These are phyloP conservation scores for Ophiostoma ips DNA, from an alignment of 2,329 filamentous ascomycete species.

Conservation along the genomic window DNA sequence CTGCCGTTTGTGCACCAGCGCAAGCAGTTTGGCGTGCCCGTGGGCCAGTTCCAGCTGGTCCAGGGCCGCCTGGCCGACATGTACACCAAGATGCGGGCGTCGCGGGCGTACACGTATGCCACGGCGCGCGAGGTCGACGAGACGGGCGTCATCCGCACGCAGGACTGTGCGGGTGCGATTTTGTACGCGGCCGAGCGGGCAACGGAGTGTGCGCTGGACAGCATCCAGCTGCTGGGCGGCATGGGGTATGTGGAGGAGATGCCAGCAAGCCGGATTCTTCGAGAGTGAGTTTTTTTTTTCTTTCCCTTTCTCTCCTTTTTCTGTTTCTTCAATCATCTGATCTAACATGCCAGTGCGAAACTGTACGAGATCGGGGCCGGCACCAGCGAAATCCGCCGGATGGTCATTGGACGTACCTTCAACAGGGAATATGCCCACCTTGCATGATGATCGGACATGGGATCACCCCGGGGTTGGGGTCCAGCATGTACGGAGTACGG, in stretches of 20 bases:
- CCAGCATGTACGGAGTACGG: too few relatives aligned
- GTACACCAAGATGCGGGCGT: conserved; percentile 85
- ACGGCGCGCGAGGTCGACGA: conserved; percentile 74
- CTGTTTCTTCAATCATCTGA: too few relatives aligned
- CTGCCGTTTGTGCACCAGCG: conserved; percentile 82
- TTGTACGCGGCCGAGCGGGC: conserved; percentile 85
- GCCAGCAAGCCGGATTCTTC: conserved; percentile 68
- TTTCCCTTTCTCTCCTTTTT: too few relatives aligned
- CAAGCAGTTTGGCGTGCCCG: conserved; percentile 74
- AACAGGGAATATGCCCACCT: conserved; percentile 61
- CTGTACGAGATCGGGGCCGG: conserved; percentile 96
- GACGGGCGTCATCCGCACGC: conserved; percentile 56
- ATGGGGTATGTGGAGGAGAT: conserved; percentile 97
- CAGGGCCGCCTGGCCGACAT: conserved; percentile 92
- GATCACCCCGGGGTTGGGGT: too few relatives aligned
- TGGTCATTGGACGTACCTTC: conserved; percentile 87
- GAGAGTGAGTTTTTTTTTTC: conserved; percentile 37
- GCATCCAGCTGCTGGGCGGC: conserved; percentile 82
- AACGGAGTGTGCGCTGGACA: conserved; percentile 74
- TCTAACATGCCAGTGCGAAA: conserved; percentile 39
- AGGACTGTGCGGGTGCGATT: conserved; percentile 91
- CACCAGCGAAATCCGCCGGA: conserved; percentile 82
- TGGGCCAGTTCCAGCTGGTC: conserved; percentile 84
- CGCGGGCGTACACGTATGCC: conserved; percentile 73
- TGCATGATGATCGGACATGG: not conserved